Base-by-base conservation (phyloP, 352 stramenopile species). In the Achlya hypogyna region DNA sequence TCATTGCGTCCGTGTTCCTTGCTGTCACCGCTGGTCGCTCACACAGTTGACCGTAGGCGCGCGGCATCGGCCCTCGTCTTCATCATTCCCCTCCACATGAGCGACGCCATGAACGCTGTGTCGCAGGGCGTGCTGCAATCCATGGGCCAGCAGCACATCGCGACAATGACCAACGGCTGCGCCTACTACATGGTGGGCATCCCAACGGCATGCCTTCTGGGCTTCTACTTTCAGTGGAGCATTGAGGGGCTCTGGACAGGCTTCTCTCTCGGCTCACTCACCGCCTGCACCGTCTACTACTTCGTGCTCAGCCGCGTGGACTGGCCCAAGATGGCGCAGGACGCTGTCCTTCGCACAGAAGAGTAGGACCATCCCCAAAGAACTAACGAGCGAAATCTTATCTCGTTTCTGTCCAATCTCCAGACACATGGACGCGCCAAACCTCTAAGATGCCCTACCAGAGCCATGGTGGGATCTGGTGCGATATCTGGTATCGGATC, bases 191-290 rank as follows among this genome's bases (percentile, higher is more conserved):
- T 78, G 5, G 71, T 91, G n/a, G 82, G 84, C 12, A 38, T 91
- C 6, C 84, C 84, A 12, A 71, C 86, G 29, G 84, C 78, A 16
- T 63, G 82, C 9, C 79, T 78, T 63, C 72, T 91, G 29, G 84
- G 82, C 25, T 89, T 93, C 66, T 69, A 65, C 9, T 72, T 79
- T 29, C 62, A 81, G 4, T 78, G 74, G 54, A 82, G 79, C 43
- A 80, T 93, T 27, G 80, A 89, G 70, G 84, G 82, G 10, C 76
- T 93, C 60, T 93, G 84, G 82, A 62, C 87, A 20, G 84, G 84
- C 0, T 75, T 89, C 31, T 85, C 77, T 14, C 62, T 67, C 0
- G 82, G 84, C 20, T 87, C 88, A 62, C 74, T 76, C 43, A 70
- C 77, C n/a, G 84, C 76, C 52, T 78, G 72, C 62, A 49, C 78